Conservation (phyloP, 495 filamentous ascomycete species). For the Neurospora sp. region DNA sequence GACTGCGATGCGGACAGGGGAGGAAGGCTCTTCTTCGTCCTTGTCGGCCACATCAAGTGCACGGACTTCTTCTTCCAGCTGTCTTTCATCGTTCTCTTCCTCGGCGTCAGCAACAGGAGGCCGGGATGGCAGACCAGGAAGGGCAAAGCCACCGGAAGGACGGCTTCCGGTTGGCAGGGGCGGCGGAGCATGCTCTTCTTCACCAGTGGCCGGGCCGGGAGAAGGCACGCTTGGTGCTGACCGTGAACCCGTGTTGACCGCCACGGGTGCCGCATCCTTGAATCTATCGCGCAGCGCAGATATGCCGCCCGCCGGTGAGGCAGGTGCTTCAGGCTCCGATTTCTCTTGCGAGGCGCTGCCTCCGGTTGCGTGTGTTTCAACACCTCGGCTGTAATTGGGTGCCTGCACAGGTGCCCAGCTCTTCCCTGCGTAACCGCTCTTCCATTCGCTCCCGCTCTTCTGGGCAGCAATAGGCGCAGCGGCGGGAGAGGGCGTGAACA, state of each 20-base stretch:
- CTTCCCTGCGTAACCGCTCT: conserved; percentile 81
- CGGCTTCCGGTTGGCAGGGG: conserved; percentile 51
- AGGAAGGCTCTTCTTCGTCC: conserved; percentile 37
- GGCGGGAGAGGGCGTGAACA: conserved; percentile 25
- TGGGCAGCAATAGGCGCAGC: conserved; percentile 52
- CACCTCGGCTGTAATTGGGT: conserved; percentile 54
- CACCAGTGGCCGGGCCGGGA: conserved; percentile 14
- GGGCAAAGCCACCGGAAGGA: conserved; percentile 56
- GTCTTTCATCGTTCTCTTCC: conserved; percentile 44
- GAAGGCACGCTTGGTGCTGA: conserved; percentile 27
- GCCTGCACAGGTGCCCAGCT: conserved; percentile 77
- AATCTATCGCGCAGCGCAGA: conserved; percentile 68
- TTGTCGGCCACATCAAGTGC: conserved; percentile 22
- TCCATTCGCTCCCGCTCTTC: conserved; percentile 68
- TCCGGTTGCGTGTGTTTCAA: conserved; percentile 48
- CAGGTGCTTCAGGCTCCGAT: conserved; percentile 26
- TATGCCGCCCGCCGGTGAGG: conserved; percentile 47
- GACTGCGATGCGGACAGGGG: conserved; percentile 79
- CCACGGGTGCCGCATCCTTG: conserved; percentile 57
- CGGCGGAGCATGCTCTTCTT: conserved; percentile 36
- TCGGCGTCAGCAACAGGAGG: conserved; percentile 45
- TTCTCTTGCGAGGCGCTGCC: conserved; percentile 36
- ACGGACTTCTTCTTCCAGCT: conserved; percentile 27
- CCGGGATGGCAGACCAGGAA: conserved; percentile 60
- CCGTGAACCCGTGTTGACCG: conserved; percentile 31